Conservation (phyloP, 805 yeast species). For the Candida nitratophila region DNA sequence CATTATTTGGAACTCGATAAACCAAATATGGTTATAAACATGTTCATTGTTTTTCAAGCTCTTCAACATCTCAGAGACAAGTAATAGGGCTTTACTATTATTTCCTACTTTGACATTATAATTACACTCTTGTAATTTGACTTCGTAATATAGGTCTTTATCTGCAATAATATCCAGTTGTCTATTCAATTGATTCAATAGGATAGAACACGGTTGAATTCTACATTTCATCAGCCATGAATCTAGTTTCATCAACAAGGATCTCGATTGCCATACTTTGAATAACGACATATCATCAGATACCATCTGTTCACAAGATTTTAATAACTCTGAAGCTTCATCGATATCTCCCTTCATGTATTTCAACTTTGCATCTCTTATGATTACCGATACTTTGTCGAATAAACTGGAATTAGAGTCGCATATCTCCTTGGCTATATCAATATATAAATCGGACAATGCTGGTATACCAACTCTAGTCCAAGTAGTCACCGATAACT, state of each 20-base stretch:
- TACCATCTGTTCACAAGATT: conserved; percentile 21
- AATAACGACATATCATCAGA: conserved; percentile 30
- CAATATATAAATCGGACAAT: conserved; percentile 40
- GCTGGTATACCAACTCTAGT: conserved; percentile 40
- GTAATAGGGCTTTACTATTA: conserved; percentile 13
- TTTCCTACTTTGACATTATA: conserved; percentile 16
- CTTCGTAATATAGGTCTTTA: conserved; percentile 21
- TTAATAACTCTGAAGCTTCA: conserved; percentile 29
- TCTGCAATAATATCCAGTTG: conserved; percentile 27
- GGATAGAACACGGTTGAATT: conserved; percentile 24
- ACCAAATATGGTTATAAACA: conserved; percentile 33
- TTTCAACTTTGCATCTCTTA: conserved; percentile 31
- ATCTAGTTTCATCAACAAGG: conserved; percentile 31
- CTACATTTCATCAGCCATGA: conserved; percentile 33
- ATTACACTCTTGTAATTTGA: conserved; percentile 18
- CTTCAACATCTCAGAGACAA: conserved; percentile 15
- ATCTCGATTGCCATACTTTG: conserved; percentile 33
- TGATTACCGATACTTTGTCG: conserved; percentile 32
- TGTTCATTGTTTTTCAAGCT: conserved; percentile 15
- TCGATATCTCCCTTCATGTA: conserved; percentile 35
- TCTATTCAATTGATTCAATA: conserved; percentile 25
- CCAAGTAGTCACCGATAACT: conserved; percentile 42
- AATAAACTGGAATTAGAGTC: conserved; percentile 26
- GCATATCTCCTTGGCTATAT: conserved; percentile 36
- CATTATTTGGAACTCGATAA: conserved; percentile 38